Evolutionary conservation across 2,329 filamentous ascomycete genomes (phyloP).

Genomic region (Colletotrichum gloeosporioides): DNA sequence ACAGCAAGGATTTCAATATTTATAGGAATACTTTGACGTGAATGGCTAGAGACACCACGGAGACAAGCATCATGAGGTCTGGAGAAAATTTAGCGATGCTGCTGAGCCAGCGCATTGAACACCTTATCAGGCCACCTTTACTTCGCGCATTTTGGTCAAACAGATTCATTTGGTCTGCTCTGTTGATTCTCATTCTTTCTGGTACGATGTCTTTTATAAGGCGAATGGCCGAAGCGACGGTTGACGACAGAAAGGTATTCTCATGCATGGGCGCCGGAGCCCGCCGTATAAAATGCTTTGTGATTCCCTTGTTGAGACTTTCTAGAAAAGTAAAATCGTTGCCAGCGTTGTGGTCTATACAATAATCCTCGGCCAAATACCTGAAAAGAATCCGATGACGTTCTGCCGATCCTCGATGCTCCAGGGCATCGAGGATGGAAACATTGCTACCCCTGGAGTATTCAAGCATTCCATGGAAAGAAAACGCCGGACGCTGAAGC

Average conservation of each 20-base stretch:
- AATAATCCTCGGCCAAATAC: too few relatives aligned
- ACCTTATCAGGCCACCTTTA: not conserved
- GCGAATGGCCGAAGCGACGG: not conserved
- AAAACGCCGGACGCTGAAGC: not conserved
- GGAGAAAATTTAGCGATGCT: accelerated
- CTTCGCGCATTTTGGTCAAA: not conserved
- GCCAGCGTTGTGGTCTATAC: too few relatives aligned
- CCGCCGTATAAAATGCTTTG: not conserved
- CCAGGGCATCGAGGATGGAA: accelerated
- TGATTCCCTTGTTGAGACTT: not conserved
- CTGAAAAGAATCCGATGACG: not conserved
- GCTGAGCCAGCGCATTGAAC: not conserved
- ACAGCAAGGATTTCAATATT: not conserved
- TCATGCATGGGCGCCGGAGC: not conserved
- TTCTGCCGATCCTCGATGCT: not conserved
- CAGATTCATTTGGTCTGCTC: not conserved
- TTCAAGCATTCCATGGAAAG: not conserved
- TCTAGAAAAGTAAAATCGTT: not conserved
- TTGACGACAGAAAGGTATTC: not conserved
- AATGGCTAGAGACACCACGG: not conserved
- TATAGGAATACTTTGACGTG: not conserved
- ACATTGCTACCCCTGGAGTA: not conserved
- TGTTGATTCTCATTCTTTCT: not conserved
- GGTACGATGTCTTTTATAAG: not conserved
- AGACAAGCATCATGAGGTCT: not conserved